Conservation (phyloP, 371 early-diverging fungal genomes). For the Mortierella sp. region DNA sequence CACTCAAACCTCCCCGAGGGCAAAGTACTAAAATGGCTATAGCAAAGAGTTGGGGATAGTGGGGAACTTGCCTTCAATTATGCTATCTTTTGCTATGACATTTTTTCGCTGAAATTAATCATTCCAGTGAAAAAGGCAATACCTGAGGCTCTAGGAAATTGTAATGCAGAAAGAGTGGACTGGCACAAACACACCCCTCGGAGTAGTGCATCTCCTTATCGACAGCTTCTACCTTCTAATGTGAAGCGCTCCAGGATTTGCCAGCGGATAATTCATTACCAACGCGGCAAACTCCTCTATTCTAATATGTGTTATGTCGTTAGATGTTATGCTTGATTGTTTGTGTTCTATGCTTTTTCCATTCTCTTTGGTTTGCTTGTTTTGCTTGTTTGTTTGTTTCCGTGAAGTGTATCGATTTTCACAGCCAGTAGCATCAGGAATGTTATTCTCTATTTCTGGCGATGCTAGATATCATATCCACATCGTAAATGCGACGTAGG, state of each 20-base stretch:
- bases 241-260: no score
- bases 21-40: not conserved
- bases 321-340: constrained; percentile 7
- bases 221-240: no score
- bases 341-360: constrained; percentile 7
- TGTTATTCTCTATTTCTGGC: constrained; percentile 11
- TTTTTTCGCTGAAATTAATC: no score
- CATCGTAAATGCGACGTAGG: constrained; percentile 1
- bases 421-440: not conserved
- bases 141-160: no score
- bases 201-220: no score
- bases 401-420: not conserved
- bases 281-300: not conserved
- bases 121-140: no score
- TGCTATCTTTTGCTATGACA: no score
- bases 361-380: not conserved
- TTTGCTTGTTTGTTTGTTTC: constrained; percentile 9
- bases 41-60: no score
- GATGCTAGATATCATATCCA: constrained; percentile 18
- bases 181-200: no score
- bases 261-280: not conserved
- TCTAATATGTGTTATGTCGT: not conserved
- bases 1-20: not conserved
- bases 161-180: no score
- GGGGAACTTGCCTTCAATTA: no score